Evolutionary conservation across 2,329 filamentous ascomycete species (phyloP).

Genomic region (Periconia sp.): DNA sequence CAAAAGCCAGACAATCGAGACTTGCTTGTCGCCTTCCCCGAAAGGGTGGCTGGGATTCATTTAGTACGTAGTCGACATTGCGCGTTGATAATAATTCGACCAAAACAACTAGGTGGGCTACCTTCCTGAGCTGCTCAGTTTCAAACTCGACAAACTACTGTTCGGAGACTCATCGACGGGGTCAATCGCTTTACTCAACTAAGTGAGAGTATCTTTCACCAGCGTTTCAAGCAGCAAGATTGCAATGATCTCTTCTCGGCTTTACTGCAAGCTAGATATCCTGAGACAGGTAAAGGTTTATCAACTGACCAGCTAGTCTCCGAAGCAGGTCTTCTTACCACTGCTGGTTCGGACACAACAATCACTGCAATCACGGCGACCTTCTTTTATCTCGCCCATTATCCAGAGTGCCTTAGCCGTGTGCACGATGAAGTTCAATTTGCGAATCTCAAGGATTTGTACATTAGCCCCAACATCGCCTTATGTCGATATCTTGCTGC

Average conservation of each 20-base stretch:
- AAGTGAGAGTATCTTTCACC: conserved; percentile 3
- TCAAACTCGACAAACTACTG: background rate
- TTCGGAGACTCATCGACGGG: background rate
- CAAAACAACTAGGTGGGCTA: background rate
- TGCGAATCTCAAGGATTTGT: conserved; percentile 15
- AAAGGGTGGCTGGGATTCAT: conserved; percentile 5
- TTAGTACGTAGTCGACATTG: conserved; percentile 1
- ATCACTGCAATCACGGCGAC: conserved; percentile 27
- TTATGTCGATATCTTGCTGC: conserved; percentile 19
- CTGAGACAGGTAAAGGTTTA: conserved; percentile 34
- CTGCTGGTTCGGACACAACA: conserved; percentile 43
- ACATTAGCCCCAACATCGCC: conserved; percentile 10
- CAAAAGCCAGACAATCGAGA: conserved; percentile 8
- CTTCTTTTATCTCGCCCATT: conserved; percentile 41
- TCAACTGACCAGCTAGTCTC: conserved; percentile 41
- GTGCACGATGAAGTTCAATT: conserved; percentile 10
- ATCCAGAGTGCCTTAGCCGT: conserved; percentile 7
- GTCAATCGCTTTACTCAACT: background rate
- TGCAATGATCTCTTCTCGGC: conserved; percentile 43
- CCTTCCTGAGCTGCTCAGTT: background rate
- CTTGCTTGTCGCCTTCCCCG: conserved; percentile 1
- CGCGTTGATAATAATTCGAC: background rate
- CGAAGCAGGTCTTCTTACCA: conserved; percentile 47
- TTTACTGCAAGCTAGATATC: conserved; percentile 43
- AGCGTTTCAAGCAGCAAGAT: conserved; percentile 9